Evolutionary conservation across 2,329 filamentous ascomycete genomes (phyloP).

Genomic region (Aureobasidium sp.): DNA sequence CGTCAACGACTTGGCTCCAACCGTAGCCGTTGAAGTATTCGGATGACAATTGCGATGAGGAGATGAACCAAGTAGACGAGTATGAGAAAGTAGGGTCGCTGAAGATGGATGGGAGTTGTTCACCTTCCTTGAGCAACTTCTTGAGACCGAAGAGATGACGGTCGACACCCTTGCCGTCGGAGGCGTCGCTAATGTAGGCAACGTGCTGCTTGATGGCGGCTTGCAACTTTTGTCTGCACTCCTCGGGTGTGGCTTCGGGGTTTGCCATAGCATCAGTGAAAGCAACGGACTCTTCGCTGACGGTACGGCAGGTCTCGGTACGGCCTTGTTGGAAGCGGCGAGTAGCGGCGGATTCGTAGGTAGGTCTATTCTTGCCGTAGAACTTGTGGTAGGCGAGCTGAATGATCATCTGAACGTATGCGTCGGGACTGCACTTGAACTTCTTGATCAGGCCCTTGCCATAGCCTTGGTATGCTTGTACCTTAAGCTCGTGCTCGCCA

Average conservation of each 20-base stretch:
- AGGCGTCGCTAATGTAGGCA: slow-evolving; percentile 84
- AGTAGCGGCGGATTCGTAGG: slow-evolving; percentile 93
- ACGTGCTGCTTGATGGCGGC: slow-evolving; percentile 75
- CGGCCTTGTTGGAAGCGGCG: slow-evolving; percentile 93
- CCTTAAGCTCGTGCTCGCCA: slow-evolving; percentile 77
- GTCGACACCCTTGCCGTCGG: slow-evolving; percentile 89
- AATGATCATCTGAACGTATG: slow-evolving; percentile 97
- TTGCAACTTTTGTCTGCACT: slow-evolving; percentile 69
- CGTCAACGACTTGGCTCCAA: slow-evolving; percentile 96
- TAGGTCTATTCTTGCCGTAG: slow-evolving; percentile 95
- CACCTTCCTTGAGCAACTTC: slow-evolving; percentile 73
- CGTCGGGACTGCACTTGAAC: slow-evolving; percentile 96
- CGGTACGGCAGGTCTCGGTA: slow-evolving; percentile 89
- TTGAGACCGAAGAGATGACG: slow-evolving; percentile 96
- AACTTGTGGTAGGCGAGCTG: slow-evolving; percentile 98
- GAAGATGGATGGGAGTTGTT: slow-evolving; percentile 77
- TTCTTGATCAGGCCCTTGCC: slow-evolving; percentile 99
- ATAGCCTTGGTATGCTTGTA: slow-evolving; percentile 95
- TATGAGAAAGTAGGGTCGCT: slow-evolving; percentile 81
- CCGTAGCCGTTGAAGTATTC: slow-evolving; percentile 99
- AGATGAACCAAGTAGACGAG: slow-evolving; percentile 82
- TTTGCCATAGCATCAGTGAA: slow-evolving; percentile 88
- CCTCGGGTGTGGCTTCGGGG: slow-evolving; percentile 53
- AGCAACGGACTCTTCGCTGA: slow-evolving; percentile 83
- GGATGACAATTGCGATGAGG: slow-evolving; percentile 79